Base-by-base conservation (phyloP, 176 grass and related monocot species). In the Luzula sylvatica region DNA sequence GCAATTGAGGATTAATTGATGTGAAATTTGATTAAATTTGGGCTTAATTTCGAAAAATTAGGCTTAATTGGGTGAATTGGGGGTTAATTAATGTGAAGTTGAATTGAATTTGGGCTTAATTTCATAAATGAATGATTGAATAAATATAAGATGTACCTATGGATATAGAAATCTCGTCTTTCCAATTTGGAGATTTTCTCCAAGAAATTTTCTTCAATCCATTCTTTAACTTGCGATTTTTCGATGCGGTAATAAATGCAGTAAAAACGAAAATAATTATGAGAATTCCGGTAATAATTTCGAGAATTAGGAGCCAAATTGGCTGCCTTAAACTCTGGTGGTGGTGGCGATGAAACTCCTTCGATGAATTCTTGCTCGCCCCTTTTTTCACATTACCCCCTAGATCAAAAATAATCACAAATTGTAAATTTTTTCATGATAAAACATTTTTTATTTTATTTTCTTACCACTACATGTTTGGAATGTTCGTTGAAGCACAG, bases 241-340 rank as follows among this genome's bases (percentile, higher is more conserved):
- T 83, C 29, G 75, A 77, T 74, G 85, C 85, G 65, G 86, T 86
- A 52, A 79, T 9, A 11, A 48, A 57, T 52, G 59, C 81, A 65
- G 72, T 80, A 18, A 98, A 44, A 65, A 75, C 29, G 59, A 86
- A 87, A 63, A 90, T 68, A 50, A 86, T 35, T 18, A 87, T 62
- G 56, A 98, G 78, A 72, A 86, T 19, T 66, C 85, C 92, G 21
- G 85, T 98, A 40, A 63, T 67, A 20, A 98, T 86, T 86, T 98
- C 92, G 38, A 98, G 66, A 77, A 79, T 65, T 65, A 98, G 46
- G 75, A 90, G 92, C 92, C 92, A 98, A 47, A 53, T 67, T 61
- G 92, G 92, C 55, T 98, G 92, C 42, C 51, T 78, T 14, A 48
- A 9, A 55, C 19, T 65, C 46, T 55, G 49, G 30, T 35, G 5